Base-by-base conservation (phyloP, 106 monocot genomes). In the Phalaenopsis equestris region DNA sequence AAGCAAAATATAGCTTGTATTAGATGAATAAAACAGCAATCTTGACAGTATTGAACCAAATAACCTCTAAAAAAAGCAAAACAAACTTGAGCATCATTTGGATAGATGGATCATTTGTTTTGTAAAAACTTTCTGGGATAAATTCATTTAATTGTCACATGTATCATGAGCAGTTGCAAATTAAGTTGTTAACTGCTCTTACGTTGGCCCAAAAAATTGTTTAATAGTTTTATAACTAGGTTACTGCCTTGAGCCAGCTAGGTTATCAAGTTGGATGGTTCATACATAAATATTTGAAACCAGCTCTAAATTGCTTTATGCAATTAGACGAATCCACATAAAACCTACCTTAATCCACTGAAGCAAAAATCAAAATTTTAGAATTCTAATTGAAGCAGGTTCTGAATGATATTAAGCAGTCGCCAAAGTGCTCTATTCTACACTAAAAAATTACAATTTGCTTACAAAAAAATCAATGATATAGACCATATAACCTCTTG, bases 401-500 rank as follows among this genome's bases (percentile, higher is more conserved):
- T 61, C 68, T 37, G 38, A 37, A 37, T 38, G 6, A 70, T 38
- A 37, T 65, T 24, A 21, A 70, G 12, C 37, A 70, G 18, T 70
- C 68, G 21, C 68, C 39, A 38, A 15, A 39, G 70, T 39, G 9
- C 39, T 39, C 70, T 3, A 21, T 41, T 19, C 70, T 70, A 41
- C 37, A 36, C 11, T 39, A 1, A 39, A 41, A 30, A 39, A 70
- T 15, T 38, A 38, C 38, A 38, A 48, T 76, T 49, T 30, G 43
- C 42, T 76, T 18, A 36, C 16, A 45, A 55, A 76, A 30, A 19
- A 47, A 7, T 80, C 24, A 57, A 8, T 4, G 24, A 57, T 19
- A 55, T 45, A 18, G 18, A 39, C 6, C 3, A 37, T 61, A 43
- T 84, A 38, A 98, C 98, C 98, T 94, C 90, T 79, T 94, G 98